Evolutionary conservation across 2,329 filamentous ascomycete genomes (phyloP).

Genomic region (Helotiales sp.): DNA sequence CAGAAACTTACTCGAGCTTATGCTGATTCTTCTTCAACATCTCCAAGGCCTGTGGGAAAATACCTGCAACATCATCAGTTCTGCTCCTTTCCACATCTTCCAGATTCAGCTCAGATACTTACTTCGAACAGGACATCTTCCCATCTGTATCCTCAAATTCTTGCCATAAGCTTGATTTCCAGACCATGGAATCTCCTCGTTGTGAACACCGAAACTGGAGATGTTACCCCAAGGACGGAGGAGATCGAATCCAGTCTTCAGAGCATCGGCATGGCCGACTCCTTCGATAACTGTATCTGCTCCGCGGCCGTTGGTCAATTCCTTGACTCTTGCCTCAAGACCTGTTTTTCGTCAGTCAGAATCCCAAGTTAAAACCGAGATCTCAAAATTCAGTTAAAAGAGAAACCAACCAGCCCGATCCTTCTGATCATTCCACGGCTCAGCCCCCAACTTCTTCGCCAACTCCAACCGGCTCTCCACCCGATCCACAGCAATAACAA

Average conservation of each 20-base stretch:
- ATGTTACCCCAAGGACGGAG: conserved; percentile 75
- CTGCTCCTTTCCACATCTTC: conserved; percentile 55
- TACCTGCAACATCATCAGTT: conserved; percentile 54
- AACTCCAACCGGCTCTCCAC: conserved; percentile 75
- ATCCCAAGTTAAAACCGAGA: not conserved
- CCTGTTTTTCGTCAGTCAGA: conserved; percentile 9
- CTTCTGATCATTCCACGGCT: conserved; percentile 78
- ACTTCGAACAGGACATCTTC: conserved; percentile 75
- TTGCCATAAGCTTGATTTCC: conserved; percentile 71
- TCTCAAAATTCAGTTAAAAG: not conserved
- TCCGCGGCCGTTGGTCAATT: conserved; percentile 78
- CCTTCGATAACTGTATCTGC: conserved; percentile 86
- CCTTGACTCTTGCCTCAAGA: conserved; percentile 70
- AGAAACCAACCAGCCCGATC: conserved; percentile 59
- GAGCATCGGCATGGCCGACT: conserved; percentile 70
- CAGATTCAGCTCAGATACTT: conserved; percentile 42
- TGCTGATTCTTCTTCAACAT: conserved; percentile 70
- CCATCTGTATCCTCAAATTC: conserved; percentile 74
- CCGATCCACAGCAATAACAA: conserved; percentile 80
- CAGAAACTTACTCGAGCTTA: conserved; percentile 65
- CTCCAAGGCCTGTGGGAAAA: conserved; percentile 69
- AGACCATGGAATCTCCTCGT: conserved; percentile 60
- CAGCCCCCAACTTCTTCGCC: conserved; percentile 76
- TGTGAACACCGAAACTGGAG: conserved; percentile 78
- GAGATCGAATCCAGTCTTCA: conserved; percentile 73